Percentiles rank a stretch among this genome's conserved stretches.
phyloP scores from a whole-genome alignment of 495 filamentous ascomycete species.

The Penicillium ucsense region DNA sequence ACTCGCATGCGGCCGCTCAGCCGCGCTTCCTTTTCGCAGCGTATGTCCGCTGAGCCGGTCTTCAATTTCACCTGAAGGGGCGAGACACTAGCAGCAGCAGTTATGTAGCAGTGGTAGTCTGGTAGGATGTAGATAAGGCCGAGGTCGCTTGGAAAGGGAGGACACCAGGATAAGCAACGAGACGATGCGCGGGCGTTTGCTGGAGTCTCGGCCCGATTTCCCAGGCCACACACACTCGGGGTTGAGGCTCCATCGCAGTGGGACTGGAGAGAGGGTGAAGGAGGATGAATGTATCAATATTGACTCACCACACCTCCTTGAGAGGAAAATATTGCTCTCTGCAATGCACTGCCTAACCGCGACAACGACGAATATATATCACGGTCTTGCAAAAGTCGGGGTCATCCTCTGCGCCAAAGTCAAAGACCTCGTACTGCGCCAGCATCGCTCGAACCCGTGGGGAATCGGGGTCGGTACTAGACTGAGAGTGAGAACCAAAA shows the following conservation, averaged over 20 bases:
- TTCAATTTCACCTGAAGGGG: too few relatives aligned
- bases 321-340: not conserved
- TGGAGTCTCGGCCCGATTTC: slow-evolving; percentile 2
- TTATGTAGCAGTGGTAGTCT: too few relatives aligned
- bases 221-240: not conserved
- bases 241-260: too few relatives aligned
- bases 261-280: too few relatives aligned
- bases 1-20: not conserved
- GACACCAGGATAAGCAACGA: not conserved
- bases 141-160: not conserved
- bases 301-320: not conserved
- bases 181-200: not conserved
- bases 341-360: not conserved
- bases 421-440: slow-evolving; percentile 7
- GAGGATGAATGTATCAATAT: too few relatives aligned
- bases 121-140: too few relatives aligned
- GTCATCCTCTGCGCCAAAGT: slow-evolving; percentile 4
- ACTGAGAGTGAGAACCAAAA: not conserved
- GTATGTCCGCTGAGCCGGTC: not conserved
- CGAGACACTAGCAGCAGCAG: too few relatives aligned
- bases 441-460: slow-evolving; percentile 9
- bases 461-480: slow-evolving; percentile 7
- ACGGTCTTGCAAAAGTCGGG: slow-evolving; percentile 1
- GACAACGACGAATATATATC: slow-evolving; percentile 6
- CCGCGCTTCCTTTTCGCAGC: not conserved